These are phyloP conservation scores for Solidago caesia DNA, from an alignment of 129 eudicot species.

Conservation along the genomic window DNA sequence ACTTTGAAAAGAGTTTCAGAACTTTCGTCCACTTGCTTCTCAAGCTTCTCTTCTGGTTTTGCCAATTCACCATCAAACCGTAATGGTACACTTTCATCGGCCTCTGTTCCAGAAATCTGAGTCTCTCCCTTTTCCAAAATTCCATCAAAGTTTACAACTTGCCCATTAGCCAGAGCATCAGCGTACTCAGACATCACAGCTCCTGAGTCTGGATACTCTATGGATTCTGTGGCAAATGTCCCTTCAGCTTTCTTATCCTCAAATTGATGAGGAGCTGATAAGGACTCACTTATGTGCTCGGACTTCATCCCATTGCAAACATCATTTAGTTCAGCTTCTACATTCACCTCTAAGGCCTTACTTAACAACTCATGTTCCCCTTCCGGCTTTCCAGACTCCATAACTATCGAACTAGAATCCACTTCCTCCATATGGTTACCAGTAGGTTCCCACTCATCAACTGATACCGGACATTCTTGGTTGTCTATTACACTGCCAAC, in stretches of 20 bases:
- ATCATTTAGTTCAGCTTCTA: conserved; percentile 31
- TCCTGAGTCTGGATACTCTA: conserved; percentile 21
- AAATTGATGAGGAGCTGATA: conserved; percentile 6
- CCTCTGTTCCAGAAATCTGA: conserved; percentile 31
- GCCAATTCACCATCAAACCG: conserved; percentile 26
- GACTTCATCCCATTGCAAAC: conserved; percentile 18
- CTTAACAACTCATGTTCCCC: conserved; percentile 21
- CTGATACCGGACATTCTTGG: conserved; percentile 25
- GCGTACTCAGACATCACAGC: conserved; percentile 17
- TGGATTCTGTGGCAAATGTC: conserved; percentile 25
- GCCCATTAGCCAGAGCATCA: conserved; percentile 26
- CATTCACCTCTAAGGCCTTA: conserved; percentile 26
- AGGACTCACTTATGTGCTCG: conserved; percentile 28
- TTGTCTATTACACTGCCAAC: conserved; percentile 22
- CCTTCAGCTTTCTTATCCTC: conserved; percentile 33
- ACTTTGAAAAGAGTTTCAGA: conserved; percentile 7
- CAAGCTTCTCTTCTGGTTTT: conserved; percentile 25
- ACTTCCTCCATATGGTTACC: conserved; percentile 26
- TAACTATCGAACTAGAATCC: conserved; percentile 11
- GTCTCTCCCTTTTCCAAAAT: conserved; percentile 28
- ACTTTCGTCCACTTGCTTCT: conserved; percentile 24
- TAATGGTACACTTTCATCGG: conserved; percentile 22
- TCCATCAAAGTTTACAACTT: conserved; percentile 31
- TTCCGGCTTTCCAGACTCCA: conserved; percentile 18
- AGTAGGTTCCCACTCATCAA: conserved; percentile 28